Evolutionary conservation across 1,284 basidiomycete species (phyloP).

Genomic region (Sparassis latifolia): DNA sequence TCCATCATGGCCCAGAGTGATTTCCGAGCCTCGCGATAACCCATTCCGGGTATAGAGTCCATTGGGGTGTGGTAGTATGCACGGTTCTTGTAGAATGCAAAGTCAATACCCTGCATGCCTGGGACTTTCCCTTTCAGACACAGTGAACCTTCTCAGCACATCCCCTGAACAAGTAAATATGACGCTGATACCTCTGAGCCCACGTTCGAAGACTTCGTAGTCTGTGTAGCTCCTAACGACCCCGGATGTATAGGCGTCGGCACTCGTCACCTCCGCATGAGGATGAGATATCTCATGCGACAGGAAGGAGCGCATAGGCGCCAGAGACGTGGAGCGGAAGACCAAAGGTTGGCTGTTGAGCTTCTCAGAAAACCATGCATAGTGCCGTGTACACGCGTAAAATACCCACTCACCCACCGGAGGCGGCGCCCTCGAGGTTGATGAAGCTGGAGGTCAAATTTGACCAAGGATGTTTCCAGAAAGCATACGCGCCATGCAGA

Average conservation of each 20-base stretch:
- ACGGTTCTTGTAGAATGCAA: conserved; percentile 68
- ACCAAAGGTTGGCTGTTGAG: conserved; percentile 44
- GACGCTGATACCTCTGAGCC: conserved; percentile 10
- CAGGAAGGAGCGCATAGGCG: conserved; percentile 44
- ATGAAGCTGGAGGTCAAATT: conserved; percentile 59
- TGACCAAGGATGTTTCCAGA: conserved; percentile 65
- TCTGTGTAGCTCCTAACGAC: conserved; percentile 63
- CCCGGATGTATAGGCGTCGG: conserved; percentile 58
- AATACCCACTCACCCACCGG: conserved; percentile 55
- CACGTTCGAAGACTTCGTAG: conserved; percentile 49
- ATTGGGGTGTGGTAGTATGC: conserved; percentile 65
- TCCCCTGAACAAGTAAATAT: no score
- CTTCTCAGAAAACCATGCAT: background rate
- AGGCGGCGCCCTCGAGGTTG: conserved; percentile 76
- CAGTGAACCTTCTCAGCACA: background rate
- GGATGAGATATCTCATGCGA: conserved; percentile 44
- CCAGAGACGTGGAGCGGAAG: conserved; percentile 56
- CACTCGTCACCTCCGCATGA: conserved; percentile 59
- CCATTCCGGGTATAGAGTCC: conserved; percentile 44
- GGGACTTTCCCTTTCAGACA: conserved; percentile 9
- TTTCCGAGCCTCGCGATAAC: conserved; percentile 37
- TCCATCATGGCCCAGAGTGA: conserved; percentile 77
- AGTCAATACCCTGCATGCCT: conserved; percentile 59
- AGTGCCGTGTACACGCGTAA: background rate
- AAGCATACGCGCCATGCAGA: conserved; percentile 64